phyloP scores from a whole-genome alignment of 2,329 filamentous ascomycete genomes.

The Fusarium tjaetaba region DNA sequence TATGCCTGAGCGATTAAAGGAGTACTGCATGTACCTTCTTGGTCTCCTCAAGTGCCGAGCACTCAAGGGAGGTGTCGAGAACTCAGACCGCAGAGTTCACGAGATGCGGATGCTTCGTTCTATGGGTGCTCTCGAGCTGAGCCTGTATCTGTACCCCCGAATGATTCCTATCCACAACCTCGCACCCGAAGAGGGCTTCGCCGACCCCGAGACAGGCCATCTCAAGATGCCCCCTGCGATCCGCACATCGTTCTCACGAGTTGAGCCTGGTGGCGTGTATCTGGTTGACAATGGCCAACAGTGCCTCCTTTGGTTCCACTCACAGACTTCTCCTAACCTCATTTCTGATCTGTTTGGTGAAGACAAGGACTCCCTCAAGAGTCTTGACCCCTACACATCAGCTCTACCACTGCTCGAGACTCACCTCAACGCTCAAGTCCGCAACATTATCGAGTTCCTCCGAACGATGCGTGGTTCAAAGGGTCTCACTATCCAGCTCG shows the following conservation, averaged over 20 bases:
- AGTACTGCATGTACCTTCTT: slow-evolving; percentile 96
- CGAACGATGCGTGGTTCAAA: slow-evolving; percentile 84
- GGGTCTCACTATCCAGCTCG: slow-evolving; percentile 87
- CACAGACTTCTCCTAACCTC: slow-evolving; percentile 91
- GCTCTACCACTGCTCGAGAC: slow-evolving; percentile 86
- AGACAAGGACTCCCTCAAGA: slow-evolving; percentile 73
- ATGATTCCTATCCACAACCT: slow-evolving; percentile 94
- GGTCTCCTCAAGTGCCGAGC: slow-evolving; percentile 89
- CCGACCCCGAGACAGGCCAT: slow-evolving; percentile 86
- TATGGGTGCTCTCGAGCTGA: slow-evolving; percentile 87
- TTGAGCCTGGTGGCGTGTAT: slow-evolving; percentile 94
- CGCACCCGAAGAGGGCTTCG: slow-evolving; percentile 86
- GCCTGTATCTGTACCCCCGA: slow-evolving; percentile 92
- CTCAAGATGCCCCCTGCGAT: slow-evolving; percentile 83
- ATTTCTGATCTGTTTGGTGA: slow-evolving; percentile 90
- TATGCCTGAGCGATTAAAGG: slow-evolving; percentile 93
- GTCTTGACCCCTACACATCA: slow-evolving; percentile 83
- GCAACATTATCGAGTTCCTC: slow-evolving; percentile 91
- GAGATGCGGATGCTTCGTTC: slow-evolving; percentile 90
- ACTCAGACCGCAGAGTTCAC: slow-evolving; percentile 88
- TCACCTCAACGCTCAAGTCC: slow-evolving; percentile 91
- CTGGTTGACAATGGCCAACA: slow-evolving; percentile 95
- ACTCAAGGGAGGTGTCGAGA: slow-evolving; percentile 92
- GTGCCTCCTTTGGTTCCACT: slow-evolving; percentile 91
- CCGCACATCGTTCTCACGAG: slow-evolving; percentile 84